A percentile compares a stretch with the other conserved stretches of the same genome.
Conservation (phyloP, 2,329 filamentous ascomycete species). For the Botrytis byssoidea region DNA sequence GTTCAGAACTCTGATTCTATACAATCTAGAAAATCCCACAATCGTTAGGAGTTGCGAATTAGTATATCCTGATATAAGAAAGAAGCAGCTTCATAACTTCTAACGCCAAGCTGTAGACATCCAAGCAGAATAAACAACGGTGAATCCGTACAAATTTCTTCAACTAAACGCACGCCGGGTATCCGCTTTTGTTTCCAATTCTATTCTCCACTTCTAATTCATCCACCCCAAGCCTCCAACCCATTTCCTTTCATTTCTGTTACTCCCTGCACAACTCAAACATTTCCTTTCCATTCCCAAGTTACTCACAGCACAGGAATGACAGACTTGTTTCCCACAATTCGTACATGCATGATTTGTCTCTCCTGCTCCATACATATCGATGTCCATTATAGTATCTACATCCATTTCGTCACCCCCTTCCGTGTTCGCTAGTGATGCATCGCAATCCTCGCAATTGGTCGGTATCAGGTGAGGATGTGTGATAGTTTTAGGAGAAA, state of each 20-base stretch:
- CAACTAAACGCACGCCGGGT: conserved; percentile 5
- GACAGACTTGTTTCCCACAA: conserved; percentile 58
- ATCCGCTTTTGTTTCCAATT: conserved; percentile 10
- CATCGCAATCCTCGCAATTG: conserved; percentile 56
- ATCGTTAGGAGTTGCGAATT: not conserved
- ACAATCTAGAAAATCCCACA: not conserved
- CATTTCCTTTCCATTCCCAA: conserved; percentile 55
- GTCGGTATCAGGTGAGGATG: conserved; percentile 34
- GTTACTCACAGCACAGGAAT: conserved; percentile 58
- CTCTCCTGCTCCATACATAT: conserved; percentile 33
- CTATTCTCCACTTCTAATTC: not conserved
- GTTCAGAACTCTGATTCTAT: not conserved
- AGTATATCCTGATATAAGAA: not conserved
- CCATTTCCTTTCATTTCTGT: conserved; percentile 24
- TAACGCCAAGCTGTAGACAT: conserved; percentile 8
- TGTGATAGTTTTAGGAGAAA: conserved; percentile 22
- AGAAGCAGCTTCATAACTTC: not conserved
- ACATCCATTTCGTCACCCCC: conserved; percentile 44
- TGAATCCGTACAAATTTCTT: not conserved
- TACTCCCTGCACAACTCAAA: conserved; percentile 48
- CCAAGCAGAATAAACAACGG: not conserved
- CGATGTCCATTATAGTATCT: conserved; percentile 42
- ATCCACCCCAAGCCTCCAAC: conserved; percentile 31
- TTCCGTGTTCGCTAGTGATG: conserved; percentile 30
- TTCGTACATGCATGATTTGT: conserved; percentile 45